Conservation (phyloP, 495 filamentous ascomycete genomes). For the Xanthoparmelia taractica region DNA sequence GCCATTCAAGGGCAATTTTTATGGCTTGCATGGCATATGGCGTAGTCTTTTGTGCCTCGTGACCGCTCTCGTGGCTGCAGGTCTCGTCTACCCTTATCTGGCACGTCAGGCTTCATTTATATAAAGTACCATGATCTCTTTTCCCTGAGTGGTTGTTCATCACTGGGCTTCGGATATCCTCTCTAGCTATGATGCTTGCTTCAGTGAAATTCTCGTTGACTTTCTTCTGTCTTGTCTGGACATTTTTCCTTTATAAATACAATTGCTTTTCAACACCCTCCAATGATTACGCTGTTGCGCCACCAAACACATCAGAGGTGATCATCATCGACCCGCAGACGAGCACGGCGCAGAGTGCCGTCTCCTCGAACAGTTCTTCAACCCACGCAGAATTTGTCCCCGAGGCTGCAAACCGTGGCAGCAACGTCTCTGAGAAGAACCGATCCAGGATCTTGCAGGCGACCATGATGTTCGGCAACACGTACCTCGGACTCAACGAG, state of each 20-base stretch:
- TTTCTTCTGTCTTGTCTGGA: neutral
- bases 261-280: neutral
- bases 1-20: too few species aligned
- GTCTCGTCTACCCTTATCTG: too few species aligned
- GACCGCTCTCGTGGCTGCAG: too few species aligned
- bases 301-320: neutral
- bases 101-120: too few species aligned
- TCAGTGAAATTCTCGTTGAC: neutral
- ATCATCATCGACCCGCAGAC: neutral
- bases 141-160: too few species aligned
- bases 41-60: too few species aligned
- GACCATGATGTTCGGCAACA: constrained; percentile 3
- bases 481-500: constrained; percentile 29
- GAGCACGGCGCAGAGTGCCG: neutral
- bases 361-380: neutral
- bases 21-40: too few species aligned
- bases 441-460: neutral
- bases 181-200: neutral
- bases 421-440: neutral
- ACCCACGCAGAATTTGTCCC: neutral
- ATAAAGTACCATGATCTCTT: too few species aligned
- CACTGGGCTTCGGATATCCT: neutral
- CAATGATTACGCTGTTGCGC: neutral
- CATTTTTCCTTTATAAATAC: neutral
- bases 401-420: neutral